These are phyloP conservation scores for Blastobotrys aristatus DNA, from an alignment of 1,139 yeast genomes.

Conservation along the genomic window DNA sequence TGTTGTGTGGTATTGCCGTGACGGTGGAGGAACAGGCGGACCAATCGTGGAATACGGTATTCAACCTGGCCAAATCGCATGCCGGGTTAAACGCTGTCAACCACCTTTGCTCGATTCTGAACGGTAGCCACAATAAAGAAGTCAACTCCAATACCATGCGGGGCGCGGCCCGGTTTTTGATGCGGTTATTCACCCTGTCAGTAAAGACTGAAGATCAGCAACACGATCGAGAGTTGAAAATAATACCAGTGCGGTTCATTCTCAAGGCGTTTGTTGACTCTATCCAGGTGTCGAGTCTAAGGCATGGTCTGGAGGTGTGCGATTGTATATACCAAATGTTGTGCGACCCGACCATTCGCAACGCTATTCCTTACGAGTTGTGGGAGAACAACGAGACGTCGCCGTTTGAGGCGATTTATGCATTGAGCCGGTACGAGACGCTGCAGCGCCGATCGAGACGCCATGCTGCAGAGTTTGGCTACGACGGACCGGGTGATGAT, in stretches of 20 bases:
- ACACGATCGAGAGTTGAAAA: constrained; percentile 15
- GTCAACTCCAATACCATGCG: constrained; percentile 41
- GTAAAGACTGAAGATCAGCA: constrained; percentile 13
- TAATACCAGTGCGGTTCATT: constrained; percentile 25
- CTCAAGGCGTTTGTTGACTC: constrained; percentile 27
- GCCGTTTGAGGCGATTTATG: constrained; percentile 37
- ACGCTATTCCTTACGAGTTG: constrained; percentile 35
- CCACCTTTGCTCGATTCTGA: constrained; percentile 39
- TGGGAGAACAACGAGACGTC: constrained; percentile 47
- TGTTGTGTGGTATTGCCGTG: constrained; percentile 47
- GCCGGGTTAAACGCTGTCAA: constrained; percentile 37
- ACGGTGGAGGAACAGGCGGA: constrained; percentile 39
- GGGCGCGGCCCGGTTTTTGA: constrained; percentile 44
- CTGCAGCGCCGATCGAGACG: constrained; percentile 37
- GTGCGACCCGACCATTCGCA: constrained; percentile 19
- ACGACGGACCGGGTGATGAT: constrained; percentile 12
- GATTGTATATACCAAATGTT: constrained; percentile 27
- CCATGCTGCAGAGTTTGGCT: background rate
- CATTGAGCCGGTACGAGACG: constrained; percentile 31
- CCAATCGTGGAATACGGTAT: constrained; percentile 39
- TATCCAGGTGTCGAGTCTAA: constrained; percentile 24
- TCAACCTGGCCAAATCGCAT: constrained; percentile 36
- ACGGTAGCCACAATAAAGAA: constrained; percentile 20
- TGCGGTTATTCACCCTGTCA: constrained; percentile 21
- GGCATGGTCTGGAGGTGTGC: constrained; percentile 30